Base-by-base conservation (phyloP, 768 basidiomycete species). In the Suillus subalutaceus region DNA sequence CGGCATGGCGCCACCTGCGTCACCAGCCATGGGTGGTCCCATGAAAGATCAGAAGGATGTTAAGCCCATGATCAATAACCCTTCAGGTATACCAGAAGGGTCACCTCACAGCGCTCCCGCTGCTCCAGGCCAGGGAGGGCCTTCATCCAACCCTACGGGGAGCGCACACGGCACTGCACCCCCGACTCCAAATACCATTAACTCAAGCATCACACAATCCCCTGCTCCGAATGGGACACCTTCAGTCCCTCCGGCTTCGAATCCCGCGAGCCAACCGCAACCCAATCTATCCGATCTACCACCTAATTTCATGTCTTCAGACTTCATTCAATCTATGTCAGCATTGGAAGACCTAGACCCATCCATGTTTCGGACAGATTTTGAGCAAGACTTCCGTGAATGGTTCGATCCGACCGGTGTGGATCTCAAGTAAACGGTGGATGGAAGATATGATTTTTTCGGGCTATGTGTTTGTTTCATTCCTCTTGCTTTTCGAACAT, bases 331-430 rank as follows among this genome's bases (percentile, higher is more conserved):
- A 67, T 81, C 77, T 15, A 76, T 83, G 12, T 77, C 77, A 26
- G 73, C 78, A 32, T 66, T 85, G 72, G 84, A 84, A 32, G 76
- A 78, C 52, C 78, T 81, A 55, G 80, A 79, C 38, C 30, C 72
- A 6, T 67, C 72, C 16, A 64, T 86, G 50, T 85, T 86, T 72
- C 74, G 80, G 56, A 69, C 75, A n/a, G 80, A 83, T 60, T 90
- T 90, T 69, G 90, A 90, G 75, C 80, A 88, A 72, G 90, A 90
- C 71, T 91, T 91, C 76, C 87, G 88, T 64, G 87, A 90, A 71
- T 91, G 90, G 90, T 90, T 92, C 70, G 88, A 87, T 72, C 84
- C 83, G 7, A 85, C 88, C 37, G 76, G 77, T 68, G 53, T 77
- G 65, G 76, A 75, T 1, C 69, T 77, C 63, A 77, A 75, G 69